Conservation (phyloP, 441 rosid species). For the Mallotus repandus region DNA sequence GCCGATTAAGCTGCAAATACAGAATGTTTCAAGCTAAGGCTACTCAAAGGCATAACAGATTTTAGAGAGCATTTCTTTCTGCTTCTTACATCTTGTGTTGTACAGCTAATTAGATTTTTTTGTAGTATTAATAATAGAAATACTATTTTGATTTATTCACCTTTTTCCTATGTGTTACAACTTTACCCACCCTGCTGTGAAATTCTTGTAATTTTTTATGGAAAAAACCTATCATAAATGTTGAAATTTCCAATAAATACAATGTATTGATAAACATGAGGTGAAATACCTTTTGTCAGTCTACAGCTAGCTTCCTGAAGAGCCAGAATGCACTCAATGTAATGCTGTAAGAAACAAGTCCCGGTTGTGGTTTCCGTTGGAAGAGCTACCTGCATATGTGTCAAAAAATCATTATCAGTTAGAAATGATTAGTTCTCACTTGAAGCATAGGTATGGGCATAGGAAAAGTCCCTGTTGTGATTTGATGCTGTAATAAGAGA, state of each 20-base stretch:
- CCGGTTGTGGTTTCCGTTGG: slow-evolving; percentile 88
- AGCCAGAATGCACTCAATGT: slow-evolving; percentile 80
- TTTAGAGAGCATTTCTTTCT: neutral
- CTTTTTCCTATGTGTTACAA: neutral
- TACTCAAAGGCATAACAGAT: neutral
- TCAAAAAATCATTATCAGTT: neutral
- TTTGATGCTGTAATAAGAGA: no score
- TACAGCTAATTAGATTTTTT: neutral
- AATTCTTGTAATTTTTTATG: neutral
- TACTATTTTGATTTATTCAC: no score
- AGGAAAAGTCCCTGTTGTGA: no score
- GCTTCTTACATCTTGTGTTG: neutral
- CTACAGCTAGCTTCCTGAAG: slow-evolving; percentile 80
- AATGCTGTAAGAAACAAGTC: slow-evolving; percentile 78
- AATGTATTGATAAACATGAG: slow-evolving; percentile 1
- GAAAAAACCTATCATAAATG: slow-evolving; percentile 4
- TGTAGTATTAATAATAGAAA: neutral
- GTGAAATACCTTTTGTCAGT: slow-evolving; percentile 59
- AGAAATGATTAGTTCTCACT: no score
- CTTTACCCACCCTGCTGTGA: neutral
- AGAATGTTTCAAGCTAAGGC: neutral
- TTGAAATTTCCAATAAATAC: neutral
- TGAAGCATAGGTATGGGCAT: no score
- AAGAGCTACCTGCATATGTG: slow-evolving; percentile 74
- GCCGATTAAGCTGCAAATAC: neutral